Evolutionary conservation across 2,329 filamentous ascomycete species (phyloP).

Genomic region (Phoma sp.): DNA sequence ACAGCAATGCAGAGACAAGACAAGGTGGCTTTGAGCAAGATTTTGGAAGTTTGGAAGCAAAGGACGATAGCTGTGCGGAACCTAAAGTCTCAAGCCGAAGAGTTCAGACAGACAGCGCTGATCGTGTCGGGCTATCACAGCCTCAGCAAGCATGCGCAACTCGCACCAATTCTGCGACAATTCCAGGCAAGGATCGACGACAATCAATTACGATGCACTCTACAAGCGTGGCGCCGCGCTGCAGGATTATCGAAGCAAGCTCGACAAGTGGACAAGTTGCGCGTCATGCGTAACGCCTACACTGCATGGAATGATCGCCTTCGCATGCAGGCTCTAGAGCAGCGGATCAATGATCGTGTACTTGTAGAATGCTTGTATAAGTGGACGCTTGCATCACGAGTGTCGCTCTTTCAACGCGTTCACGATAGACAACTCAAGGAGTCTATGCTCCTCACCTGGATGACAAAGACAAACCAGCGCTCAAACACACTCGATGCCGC

Average conservation of each 20-base stretch:
- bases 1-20: constrained; percentile 31
- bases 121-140: constrained; percentile 29
- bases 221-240: constrained; percentile 59
- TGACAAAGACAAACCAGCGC: constrained; percentile 35
- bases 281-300: constrained; percentile 64
- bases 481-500: constrained; percentile 37
- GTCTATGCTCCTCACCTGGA: constrained; percentile 37
- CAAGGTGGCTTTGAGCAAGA: constrained; percentile 33
- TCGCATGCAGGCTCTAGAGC: constrained; percentile 59
- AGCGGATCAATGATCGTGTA: constrained; percentile 63
- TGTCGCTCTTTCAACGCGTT: constrained; percentile 50
- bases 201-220: constrained; percentile 54
- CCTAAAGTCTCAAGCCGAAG: constrained; percentile 45
- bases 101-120: constrained; percentile 38
- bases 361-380: constrained; percentile 64
- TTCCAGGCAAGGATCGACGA: constrained; percentile 54
- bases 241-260: constrained; percentile 55
- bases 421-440: constrained; percentile 40
- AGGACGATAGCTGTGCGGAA: constrained; percentile 27
- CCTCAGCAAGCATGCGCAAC: constrained; percentile 48
- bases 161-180: constrained; percentile 53
- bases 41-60: constrained; percentile 33
- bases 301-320: constrained; percentile 68
- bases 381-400: constrained; percentile 63
- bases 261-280: constrained; percentile 56